Evolutionary conservation across 2,329 filamentous ascomycete genomes (phyloP), one percentile per base, ranked within the genome.

Genomic region (Aspergillus chevalieri): DNA sequence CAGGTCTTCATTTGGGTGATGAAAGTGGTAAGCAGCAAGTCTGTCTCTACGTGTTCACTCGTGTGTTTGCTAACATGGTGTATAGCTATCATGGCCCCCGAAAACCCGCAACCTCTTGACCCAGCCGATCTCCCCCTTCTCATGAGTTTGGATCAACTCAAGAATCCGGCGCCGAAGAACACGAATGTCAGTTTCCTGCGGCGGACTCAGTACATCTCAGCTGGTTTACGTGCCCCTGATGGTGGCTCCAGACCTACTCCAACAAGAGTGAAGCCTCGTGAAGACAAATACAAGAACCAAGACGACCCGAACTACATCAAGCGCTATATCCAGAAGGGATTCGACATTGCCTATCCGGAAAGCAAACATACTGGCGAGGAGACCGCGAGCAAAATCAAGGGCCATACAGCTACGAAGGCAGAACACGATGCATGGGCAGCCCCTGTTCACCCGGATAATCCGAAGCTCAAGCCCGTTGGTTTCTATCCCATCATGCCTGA

Each of bases 1-100:
- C 92, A 6, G 90, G 91, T 26, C 85, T 97, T 50, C 96, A 97
- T 64, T 85, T 97, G 63, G 92, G 91, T 51, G 90, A 97, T 68
- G 92, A 97, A 76, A 86, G 86, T 73, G 89, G 91, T 96, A 78
- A 53, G 76, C 66, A 19, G 15, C 6, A 22, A 19, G 6, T 41
- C 12, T 8, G 2, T 41, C 17, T 7, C 14, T 38, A n/a, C n/a
- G 34, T 15, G n/a, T 38, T 38, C 43, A 42, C 24, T 15, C 34
- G 38, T 19, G 15, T 34, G 44, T 46, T 36, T 28, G 8, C 34
- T n/a, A 49, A 50, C 63, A 30, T 52, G 48, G 44, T 57, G 45
- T 57, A 33, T 21, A 93, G 90, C 87, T 51, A 94, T 95, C 57
- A 87, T 92, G 74, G 85, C 89, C 9, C 82, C 87, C 42, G 77